Conservation (phyloP, 257 asterid genomes). For the Plantago ovata region DNA sequence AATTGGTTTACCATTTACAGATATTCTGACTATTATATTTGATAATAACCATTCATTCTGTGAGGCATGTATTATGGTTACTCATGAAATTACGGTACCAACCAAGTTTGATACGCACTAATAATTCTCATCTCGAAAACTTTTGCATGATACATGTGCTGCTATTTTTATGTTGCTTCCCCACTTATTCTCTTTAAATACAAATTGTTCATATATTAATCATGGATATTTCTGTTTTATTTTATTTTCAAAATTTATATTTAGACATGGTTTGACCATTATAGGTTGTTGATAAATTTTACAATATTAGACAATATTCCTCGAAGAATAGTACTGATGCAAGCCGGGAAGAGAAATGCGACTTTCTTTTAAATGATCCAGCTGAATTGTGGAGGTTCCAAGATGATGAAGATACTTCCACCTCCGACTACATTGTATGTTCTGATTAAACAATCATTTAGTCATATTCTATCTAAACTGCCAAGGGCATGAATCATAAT, state of each 20-base stretch:
- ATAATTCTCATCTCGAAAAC: slow-evolving; percentile 7
- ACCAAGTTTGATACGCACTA: background rate
- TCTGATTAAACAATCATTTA: slow-evolving; percentile 8
- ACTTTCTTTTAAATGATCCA: slow-evolving; percentile 65
- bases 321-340: slow-evolving; percentile 37
- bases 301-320: slow-evolving; percentile 56
- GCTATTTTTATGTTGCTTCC: slow-evolving; percentile 14
- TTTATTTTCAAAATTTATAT: background rate
- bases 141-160: slow-evolving; percentile 6
- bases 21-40: too few species aligned
- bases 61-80: too few species aligned
- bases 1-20: background rate
- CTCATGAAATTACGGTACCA: background rate
- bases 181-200: background rate
- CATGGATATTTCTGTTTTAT: slow-evolving; percentile 15
- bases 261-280: slow-evolving; percentile 19
- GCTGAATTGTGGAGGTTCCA: slow-evolving; percentile 74
- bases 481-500: background rate
- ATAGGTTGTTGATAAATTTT: slow-evolving; percentile 84
- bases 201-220: slow-evolving; percentile 8
- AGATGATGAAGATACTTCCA: slow-evolving; percentile 63
- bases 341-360: slow-evolving; percentile 79
- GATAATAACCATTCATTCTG: too few species aligned
- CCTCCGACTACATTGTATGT: slow-evolving; percentile 76
- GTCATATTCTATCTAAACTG: slow-evolving; percentile 1